Evolutionary conservation across 495 filamentous ascomycete genomes (phyloP), one percentile per base, ranked within the genome.

Genomic region (Apiosordaria backusii): DNA sequence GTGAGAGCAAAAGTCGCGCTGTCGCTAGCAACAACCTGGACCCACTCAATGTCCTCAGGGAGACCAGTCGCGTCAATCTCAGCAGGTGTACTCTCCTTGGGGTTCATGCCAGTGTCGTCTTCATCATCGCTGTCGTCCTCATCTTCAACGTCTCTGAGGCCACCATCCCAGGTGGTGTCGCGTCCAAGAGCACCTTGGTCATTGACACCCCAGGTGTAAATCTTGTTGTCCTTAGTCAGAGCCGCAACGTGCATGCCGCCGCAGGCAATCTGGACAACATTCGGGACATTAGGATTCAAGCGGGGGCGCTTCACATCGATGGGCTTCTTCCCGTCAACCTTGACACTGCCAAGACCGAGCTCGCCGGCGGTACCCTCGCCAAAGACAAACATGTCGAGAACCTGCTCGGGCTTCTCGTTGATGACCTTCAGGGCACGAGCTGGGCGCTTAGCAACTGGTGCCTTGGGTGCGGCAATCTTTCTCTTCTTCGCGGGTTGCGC

Each of bases 141-240:
- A 45, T 81, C 85, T 25, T 87, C 84, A 16, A 89, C 82, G 64
- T 92, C 87, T 65, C 83, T 85, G 66, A 90, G 79, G 45, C 86
- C 87, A 27, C 76, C 78, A 1, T 74, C 71, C 76, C 82, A 84
- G 29, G 75, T 78, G 2, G 88, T 88, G 68, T 87, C 83, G 62
- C 88, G 82, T 21, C 88, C 88, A 57, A 91, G 81, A 21, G 88
- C 87, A 62, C 85, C 84, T 62, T 89, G 80, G 72, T 89, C 86
- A 67, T 90, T 90, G 62, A 89, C 87, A 67, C 88, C 88, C 88
- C 88, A 91, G 1, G 87, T 88, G 29, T 87, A 75, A 63, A 90
- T 87, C 71, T 82, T 82, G 76, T 88, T 88, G 70, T 89, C 85
- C 24, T 82, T 77, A 19, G 88, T 89, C 3, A 90, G 79, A 1